Base-by-base conservation (phyloP, 1,139 yeast species). In the Diutina ranongensis region DNA sequence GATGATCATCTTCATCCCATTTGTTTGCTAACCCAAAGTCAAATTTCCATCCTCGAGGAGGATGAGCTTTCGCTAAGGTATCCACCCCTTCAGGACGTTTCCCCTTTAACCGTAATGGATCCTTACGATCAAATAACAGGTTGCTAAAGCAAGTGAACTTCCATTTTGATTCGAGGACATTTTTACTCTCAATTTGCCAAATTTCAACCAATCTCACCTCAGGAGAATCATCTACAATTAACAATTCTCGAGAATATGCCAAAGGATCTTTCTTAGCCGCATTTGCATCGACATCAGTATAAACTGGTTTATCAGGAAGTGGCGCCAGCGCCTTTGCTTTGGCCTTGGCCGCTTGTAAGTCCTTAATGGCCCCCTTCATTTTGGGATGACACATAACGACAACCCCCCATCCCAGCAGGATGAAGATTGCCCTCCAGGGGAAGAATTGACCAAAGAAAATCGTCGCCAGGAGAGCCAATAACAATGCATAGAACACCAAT, bases 31-130 rank as follows among this genome's bases (percentile, higher is more conserved):
- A 65, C 3, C 68, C 71, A 54, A 64, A 55, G 48, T 76, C 82
- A 60, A 80, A 88, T 50, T 70, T 69, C 97, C 97, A 88, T 13
- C 78, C 82, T 13, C 63, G 62, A 0, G 95, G 95, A 1, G 95
- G 81, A 32, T 60, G 57, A 1, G 88, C 76, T 33, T 78, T 77
- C 1, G 70, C 65, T 32, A 88, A 56, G 32, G 65, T 65, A 27
- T 69, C 63, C 0, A 79, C 79, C 0, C 95, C 95, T 1, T 72
- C 68, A 0, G 97, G 96, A 35, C 59, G 54, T 48, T 72, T 74
- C 42, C 81, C 80, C 4, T 83, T 70, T 21, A 68, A 57, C 49
- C 96, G 67, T 16, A 57, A 61, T 2, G 67, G 60, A 49, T 81
- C 79, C 27, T 62, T 60, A 9, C 62, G 58, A 47, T 77, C 81